A percentile compares a stretch with the other conserved stretches of the same genome.
Evolutionary conservation across 192 early-diverging fungal species (phyloP).

Genomic region (Phlyctochytrium planicorne): DNA sequence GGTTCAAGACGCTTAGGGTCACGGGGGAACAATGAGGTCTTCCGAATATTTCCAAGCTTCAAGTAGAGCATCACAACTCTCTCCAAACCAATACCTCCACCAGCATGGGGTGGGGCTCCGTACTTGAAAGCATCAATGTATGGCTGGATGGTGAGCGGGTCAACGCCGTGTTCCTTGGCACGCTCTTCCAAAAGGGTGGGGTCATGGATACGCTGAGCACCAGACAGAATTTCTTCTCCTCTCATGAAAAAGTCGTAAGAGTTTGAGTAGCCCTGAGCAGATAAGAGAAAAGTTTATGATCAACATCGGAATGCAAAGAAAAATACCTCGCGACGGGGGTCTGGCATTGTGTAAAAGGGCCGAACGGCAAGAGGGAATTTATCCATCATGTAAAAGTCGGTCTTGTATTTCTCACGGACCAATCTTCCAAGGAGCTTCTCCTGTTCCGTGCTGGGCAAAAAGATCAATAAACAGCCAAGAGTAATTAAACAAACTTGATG

Average conservation of each 20-base stretch:
- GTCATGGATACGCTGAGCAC: conserved; percentile 98
- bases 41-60: conserved; percentile 91
- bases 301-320: conserved; percentile 12
- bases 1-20: conserved; percentile 92
- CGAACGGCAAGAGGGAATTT: conserved; percentile 97
- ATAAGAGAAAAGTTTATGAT: conserved; percentile 17
- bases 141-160: conserved; percentile 77
- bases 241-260: conserved; percentile 99
- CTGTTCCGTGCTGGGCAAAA: conserved; percentile 64
- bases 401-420: conserved; percentile 90
- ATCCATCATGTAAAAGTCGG: conserved; percentile 99
- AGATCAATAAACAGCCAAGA: conserved; percentile 11
- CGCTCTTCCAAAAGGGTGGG: conserved; percentile 75
- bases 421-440: conserved; percentile 84
- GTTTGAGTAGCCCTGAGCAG: conserved; percentile 83
- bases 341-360: conserved; percentile 99
- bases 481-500: conserved; percentile 52
- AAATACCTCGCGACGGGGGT: conserved; percentile 69
- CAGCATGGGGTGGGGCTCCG: conserved; percentile 95
- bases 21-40: conserved; percentile 91
- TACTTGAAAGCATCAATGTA: conserved; percentile 97
- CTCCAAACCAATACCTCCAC: conserved; percentile 88
- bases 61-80: conserved; percentile 97
- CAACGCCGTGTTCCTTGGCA: conserved; percentile 72
- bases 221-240: conserved; percentile 97